Conservation (phyloP, 164 flowering plant species). For the Tetrastigma voinierianum region DNA sequence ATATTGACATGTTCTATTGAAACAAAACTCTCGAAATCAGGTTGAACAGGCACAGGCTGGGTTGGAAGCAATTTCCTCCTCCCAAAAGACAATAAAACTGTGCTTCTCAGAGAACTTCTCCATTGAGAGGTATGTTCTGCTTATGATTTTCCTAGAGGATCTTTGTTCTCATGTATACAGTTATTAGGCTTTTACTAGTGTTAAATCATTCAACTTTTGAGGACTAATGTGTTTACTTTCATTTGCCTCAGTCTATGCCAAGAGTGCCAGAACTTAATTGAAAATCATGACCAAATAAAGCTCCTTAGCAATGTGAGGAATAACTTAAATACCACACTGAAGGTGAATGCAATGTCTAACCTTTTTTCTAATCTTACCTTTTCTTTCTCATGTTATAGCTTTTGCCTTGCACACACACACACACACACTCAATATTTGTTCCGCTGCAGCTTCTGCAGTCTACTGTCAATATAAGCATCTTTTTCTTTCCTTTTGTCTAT, state of each 20-base stretch:
- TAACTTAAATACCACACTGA: constrained; percentile 85
- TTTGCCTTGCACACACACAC: neutral
- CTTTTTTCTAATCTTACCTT: neutral
- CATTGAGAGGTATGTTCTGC: constrained; percentile 75
- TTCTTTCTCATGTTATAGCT: neutral
- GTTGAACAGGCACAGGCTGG: constrained; percentile 93
- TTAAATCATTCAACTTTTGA: neutral
- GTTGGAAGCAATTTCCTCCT: constrained; percentile 70
- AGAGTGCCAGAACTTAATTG: constrained; percentile 97
- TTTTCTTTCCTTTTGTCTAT: too few relatives aligned
- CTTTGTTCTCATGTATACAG: neutral
- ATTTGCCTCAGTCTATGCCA: constrained; percentile 70
- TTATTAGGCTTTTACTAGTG: neutral
- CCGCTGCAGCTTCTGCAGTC: too few relatives aligned
- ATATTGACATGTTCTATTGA: neutral
- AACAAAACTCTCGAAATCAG: constrained; percentile 34
- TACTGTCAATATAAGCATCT: too few relatives aligned
- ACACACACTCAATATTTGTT: neutral
- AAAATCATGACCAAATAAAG: constrained; percentile 98
- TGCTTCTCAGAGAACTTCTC: constrained; percentile 85
- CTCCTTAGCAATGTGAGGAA: constrained; percentile 97
- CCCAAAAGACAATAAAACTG: constrained; percentile 66
- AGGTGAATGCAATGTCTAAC: constrained; percentile 41
- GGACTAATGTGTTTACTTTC: neutral
- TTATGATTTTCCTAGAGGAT: neutral